Conservation (phyloP, 208 protist genomes). For the Leishmania guyanensis region DNA sequence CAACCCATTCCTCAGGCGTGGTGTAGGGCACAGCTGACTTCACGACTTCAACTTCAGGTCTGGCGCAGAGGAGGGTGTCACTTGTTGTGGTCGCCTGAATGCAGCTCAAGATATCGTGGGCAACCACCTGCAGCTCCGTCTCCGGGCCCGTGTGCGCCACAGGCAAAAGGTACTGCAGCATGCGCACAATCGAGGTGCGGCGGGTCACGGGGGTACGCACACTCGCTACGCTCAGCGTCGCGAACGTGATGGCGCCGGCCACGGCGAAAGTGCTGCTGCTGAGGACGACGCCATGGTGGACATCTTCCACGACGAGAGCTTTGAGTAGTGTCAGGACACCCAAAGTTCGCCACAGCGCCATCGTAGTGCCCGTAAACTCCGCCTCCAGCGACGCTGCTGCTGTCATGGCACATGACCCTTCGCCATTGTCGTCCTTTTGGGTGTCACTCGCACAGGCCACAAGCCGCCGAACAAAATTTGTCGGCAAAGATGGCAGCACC, state of each 20-base stretch:
- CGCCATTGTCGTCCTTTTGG: slow-evolving; percentile 6
- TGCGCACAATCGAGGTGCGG: slow-evolving; percentile 40
- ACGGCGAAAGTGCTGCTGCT: slow-evolving; percentile 20
- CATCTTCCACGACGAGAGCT: slow-evolving; percentile 43
- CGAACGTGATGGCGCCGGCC: slow-evolving; percentile 18
- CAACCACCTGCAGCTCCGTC: slow-evolving; percentile 12
- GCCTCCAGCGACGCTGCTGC: slow-evolving; percentile 9
- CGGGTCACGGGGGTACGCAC: slow-evolving; percentile 33
- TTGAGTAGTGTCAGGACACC: slow-evolving; percentile 70
- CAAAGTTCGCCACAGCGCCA: slow-evolving; percentile 53
- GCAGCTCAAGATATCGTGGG: slow-evolving; percentile 3
- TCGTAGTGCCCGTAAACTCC: slow-evolving; percentile 16
- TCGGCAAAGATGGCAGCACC: slow-evolving; percentile 10
- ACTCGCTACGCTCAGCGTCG: slow-evolving; percentile 23
- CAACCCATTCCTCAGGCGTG: slow-evolving; percentile 29
- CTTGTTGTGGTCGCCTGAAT: neutral
- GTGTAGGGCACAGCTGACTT: slow-evolving; percentile 21
- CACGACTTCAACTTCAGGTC: neutral
- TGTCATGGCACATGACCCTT: neutral
- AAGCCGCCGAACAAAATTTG: slow-evolving; percentile 14
- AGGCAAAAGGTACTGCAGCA: slow-evolving; percentile 63
- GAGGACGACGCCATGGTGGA: slow-evolving; percentile 21
- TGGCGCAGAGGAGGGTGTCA: neutral
- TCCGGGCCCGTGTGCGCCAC: slow-evolving; percentile 11
- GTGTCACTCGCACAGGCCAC: slow-evolving; percentile 2